Conservation (phyloP, 345 rosid genomes). For the Linum tenue region DNA sequence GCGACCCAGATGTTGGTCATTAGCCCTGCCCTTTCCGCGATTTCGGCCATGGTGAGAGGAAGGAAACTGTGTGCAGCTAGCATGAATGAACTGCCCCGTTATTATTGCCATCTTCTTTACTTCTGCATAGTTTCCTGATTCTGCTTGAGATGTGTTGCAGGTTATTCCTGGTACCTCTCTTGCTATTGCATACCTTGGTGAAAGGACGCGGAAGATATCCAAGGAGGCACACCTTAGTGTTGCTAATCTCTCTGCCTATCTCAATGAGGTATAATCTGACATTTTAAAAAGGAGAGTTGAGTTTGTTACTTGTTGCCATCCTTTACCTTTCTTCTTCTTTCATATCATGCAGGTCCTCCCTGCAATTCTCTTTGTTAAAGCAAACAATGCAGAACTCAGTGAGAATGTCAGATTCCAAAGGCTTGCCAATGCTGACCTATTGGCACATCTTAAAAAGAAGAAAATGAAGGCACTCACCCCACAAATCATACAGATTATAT, state of each 20-base stretch:
- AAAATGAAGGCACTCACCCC: conserved; percentile 90
- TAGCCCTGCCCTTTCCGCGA: conserved; percentile 62
- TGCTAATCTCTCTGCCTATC: conserved; percentile 69
- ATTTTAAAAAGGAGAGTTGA: not conserved
- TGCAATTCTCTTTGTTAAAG: conserved; percentile 79
- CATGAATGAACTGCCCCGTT: not conserved
- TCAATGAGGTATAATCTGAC: conserved; percentile 54
- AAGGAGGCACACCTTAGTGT: conserved; percentile 55
- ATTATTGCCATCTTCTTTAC: too few relatives aligned
- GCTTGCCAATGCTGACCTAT: conserved; percentile 59
- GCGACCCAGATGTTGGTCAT: conserved; percentile 70
- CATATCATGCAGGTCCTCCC: conserved; percentile 56
- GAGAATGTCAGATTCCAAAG: conserved; percentile 65
- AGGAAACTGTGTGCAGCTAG: not conserved
- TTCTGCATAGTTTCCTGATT: too few relatives aligned
- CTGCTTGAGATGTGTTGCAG: conserved; percentile 21
- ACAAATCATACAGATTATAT: conserved; percentile 61
- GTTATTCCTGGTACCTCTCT: conserved; percentile 68
- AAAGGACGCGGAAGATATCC: conserved; percentile 65
- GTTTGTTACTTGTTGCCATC: not conserved
- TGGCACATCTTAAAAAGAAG: conserved; percentile 58
- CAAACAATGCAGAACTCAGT: conserved; percentile 71
- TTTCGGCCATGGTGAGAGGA: conserved; percentile 67
- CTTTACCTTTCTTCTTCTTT: not conserved
- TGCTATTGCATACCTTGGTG: conserved; percentile 63